These are phyloP conservation scores for Corymbia maculata DNA, from an alignment of 345 rosid genomes.

Conservation along the genomic window DNA sequence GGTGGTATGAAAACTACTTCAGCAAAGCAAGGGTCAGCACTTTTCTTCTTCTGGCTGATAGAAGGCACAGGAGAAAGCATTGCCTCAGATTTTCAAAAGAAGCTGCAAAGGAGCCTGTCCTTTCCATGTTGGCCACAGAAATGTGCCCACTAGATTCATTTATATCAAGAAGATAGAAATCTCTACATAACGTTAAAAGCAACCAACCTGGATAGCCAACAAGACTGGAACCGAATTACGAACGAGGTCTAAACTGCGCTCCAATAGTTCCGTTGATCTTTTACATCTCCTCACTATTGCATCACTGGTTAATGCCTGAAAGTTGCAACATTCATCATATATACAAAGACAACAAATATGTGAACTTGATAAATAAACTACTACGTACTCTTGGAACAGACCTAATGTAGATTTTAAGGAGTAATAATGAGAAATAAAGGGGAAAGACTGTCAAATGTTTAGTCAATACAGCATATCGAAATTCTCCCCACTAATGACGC, in stretches of 20 bases:
- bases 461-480: neutral
- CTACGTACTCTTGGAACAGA: neutral
- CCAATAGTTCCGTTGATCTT: conserved; percentile 36
- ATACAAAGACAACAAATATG: neutral
- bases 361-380: neutral
- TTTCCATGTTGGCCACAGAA: neutral
- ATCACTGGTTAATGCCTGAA: conserved; percentile 67
- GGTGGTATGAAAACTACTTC: neutral
- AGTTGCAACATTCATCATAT: neutral
- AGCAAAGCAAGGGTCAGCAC: neutral
- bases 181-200: neutral
- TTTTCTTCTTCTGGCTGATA: neutral
- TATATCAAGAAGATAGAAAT: neutral
- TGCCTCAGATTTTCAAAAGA: neutral
- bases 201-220: conserved; percentile 64
- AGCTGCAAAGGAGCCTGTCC: neutral
- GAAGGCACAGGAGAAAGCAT: neutral
- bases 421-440: neutral
- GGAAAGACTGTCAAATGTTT: neutral
- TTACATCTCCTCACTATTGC: conserved; percentile 35
- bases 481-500: neutral
- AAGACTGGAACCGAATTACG: conserved; percentile 55
- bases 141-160: neutral
- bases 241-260: conserved; percentile 37
- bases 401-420: neutral